phyloP scores from a whole-genome alignment of 176 grass and related monocot genomes.

The Typha latifolia region DNA sequence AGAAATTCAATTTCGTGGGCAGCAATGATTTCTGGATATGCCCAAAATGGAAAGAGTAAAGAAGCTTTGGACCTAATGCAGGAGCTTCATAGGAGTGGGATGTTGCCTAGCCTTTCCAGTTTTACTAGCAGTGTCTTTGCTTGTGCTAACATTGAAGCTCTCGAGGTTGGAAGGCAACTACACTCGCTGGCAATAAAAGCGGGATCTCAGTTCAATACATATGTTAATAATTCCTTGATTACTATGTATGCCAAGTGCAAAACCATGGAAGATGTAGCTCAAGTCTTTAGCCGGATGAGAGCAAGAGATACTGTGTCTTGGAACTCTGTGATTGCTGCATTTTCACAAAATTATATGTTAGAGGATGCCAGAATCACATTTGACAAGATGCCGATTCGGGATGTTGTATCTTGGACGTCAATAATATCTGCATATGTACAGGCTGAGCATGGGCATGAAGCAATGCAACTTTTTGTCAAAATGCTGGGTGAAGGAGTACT shows the following conservation, averaged over 20 bases:
- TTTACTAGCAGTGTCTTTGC: constrained; percentile 24
- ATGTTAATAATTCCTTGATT: constrained; percentile 22
- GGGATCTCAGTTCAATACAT: constrained; percentile 23
- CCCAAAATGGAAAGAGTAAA: constrained; percentile 52
- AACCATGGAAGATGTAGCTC: constrained; percentile 14
- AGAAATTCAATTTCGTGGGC: constrained; percentile 21
- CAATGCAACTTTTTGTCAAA: constrained; percentile 30
- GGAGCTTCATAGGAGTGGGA: constrained; percentile 18
- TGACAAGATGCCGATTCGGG: constrained; percentile 38
- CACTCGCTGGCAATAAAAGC: constrained; percentile 15
- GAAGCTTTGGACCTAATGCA: constrained; percentile 34
- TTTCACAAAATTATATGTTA: constrained; percentile 16
- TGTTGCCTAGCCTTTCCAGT: constrained; percentile 18
- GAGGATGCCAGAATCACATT: constrained; percentile 33
- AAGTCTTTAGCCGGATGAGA: constrained; percentile 18
- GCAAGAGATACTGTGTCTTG: constrained; percentile 23
- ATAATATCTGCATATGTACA: constrained; percentile 43
- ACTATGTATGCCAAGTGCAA: constrained; percentile 29
- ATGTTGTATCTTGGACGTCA: constrained; percentile 50
- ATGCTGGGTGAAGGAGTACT: constrained; percentile 46
- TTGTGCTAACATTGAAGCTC: constrained; percentile 22
- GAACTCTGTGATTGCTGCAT: constrained; percentile 45
- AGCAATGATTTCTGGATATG: constrained; percentile 52
- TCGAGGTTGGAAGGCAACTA: constrained; percentile 16
- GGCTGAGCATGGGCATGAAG: constrained; percentile 22